phyloP scores from a whole-genome alignment of 2,329 filamentous ascomycete genomes.

The Aspergillus amoenus region DNA sequence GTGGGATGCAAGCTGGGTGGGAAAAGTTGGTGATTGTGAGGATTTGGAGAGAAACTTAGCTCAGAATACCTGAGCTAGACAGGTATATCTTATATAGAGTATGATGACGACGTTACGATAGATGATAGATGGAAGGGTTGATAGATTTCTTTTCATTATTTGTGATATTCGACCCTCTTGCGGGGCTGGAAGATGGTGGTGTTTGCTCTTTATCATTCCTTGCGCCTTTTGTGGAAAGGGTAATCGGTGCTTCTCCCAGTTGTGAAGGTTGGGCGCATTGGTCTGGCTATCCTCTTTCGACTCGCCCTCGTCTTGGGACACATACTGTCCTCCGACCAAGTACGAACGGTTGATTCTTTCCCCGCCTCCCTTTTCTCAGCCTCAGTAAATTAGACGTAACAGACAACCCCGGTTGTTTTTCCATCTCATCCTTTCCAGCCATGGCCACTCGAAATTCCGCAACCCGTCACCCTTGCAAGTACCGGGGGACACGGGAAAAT shows the following conservation, averaged over 20 bases:
- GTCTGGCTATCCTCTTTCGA: not conserved
- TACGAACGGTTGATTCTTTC: not conserved
- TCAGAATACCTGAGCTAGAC: not conserved
- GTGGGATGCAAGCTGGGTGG: constrained; percentile 88
- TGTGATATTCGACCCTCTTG: not conserved
- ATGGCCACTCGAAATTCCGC: not conserved
- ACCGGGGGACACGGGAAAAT: not conserved
- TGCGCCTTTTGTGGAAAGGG: not conserved
- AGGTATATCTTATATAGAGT: not conserved
- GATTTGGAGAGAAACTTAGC: constrained; percentile 64
- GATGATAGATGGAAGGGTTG: not conserved
- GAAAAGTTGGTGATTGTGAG: constrained; percentile 88
- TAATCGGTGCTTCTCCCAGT: not conserved
- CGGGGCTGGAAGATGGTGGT: not conserved
- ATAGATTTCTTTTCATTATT: not conserved
- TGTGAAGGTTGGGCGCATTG: not conserved
- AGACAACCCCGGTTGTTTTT: not conserved
- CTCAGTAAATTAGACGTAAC: not conserved
- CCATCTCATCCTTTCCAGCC: not conserved
- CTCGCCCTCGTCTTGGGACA: not conserved
- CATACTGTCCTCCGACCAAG: not conserved
- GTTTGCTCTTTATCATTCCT: not conserved
- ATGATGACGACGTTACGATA: not conserved
- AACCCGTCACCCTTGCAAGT: not conserved
- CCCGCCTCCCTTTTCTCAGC: not conserved